These are phyloP conservation scores for Limonium bicolor DNA, from an alignment of 148 eudicot species.

Conservation along the genomic window DNA sequence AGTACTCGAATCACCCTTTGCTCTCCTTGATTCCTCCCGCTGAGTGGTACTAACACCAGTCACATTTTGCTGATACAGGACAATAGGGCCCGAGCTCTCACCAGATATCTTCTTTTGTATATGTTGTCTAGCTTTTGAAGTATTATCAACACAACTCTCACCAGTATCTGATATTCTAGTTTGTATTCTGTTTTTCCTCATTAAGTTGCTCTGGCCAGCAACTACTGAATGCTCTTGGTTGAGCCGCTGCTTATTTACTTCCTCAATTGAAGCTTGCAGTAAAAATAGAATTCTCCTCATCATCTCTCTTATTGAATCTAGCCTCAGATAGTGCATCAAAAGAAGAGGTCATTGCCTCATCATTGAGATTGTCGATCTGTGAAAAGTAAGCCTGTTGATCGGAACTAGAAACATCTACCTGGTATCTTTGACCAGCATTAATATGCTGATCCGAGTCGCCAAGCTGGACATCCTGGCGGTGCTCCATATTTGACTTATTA, in stretches of 20 bases:
- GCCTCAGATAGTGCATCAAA: slow-evolving; percentile 18
- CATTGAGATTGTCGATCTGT: neutral
- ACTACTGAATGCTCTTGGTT: slow-evolving; percentile 11
- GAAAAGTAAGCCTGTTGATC: slow-evolving; percentile 1
- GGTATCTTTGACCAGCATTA: slow-evolving; percentile 9
- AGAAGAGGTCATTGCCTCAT: slow-evolving; percentile 6
- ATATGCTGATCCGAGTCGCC: no score
- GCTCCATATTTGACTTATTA: slow-evolving; percentile 13
- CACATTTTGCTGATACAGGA: slow-evolving; percentile 12
- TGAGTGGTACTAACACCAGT: slow-evolving; percentile 9
- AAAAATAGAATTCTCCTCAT: slow-evolving; percentile 20
- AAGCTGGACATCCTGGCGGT: slow-evolving; percentile 11
- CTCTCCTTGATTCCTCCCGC: slow-evolving; percentile 1
- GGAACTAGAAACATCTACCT: slow-evolving; percentile 13
- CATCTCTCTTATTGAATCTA: slow-evolving; percentile 17
- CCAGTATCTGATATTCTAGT: slow-evolving; percentile 12
- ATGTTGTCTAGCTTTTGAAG: slow-evolving; percentile 12
- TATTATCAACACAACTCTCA: slow-evolving; percentile 10
- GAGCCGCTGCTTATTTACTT: slow-evolving; percentile 12
- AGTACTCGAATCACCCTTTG: slow-evolving; percentile 1
- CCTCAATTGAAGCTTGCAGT: slow-evolving; percentile 10
- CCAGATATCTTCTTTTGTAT: slow-evolving; percentile 16
- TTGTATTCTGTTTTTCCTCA: slow-evolving; percentile 12
- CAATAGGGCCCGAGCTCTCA: slow-evolving; percentile 13
- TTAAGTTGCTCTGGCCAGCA: slow-evolving; percentile 13